Conservation (phyloP, 345 rosid genomes). For the Reutealis trisperma region DNA sequence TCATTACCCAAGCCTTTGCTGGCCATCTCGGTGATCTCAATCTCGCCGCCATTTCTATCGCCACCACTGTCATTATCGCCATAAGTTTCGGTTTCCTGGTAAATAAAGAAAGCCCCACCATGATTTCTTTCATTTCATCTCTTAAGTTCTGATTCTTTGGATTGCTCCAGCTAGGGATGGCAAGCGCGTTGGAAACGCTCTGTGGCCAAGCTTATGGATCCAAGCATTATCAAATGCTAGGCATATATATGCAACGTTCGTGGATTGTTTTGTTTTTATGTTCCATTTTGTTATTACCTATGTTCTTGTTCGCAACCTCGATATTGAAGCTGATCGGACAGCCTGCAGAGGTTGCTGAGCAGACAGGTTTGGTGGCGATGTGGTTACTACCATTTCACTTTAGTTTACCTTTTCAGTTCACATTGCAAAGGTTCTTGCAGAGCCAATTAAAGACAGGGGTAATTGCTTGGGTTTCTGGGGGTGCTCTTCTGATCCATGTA, state of each 20-base stretch:
- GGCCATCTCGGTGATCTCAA: constrained; percentile 51
- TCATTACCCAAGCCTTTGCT: constrained; percentile 49
- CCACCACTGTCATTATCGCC: constrained; percentile 50
- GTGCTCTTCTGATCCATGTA: constrained; percentile 43
- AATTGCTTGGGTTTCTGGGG: constrained; percentile 46
- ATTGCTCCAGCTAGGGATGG: constrained; percentile 50
- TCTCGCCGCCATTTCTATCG: constrained; percentile 63
- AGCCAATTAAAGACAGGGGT: constrained; percentile 54
- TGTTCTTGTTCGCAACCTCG: constrained; percentile 47
- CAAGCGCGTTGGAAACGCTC: constrained; percentile 57
- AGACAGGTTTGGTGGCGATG: constrained; percentile 47
- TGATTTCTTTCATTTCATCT: background rate
- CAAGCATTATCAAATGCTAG: constrained; percentile 43
- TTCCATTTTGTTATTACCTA: constrained; percentile 46
- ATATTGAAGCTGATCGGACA: constrained; percentile 55
- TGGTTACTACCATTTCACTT: constrained; percentile 63
- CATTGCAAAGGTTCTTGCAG: constrained; percentile 55
- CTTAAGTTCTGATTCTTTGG: background rate
- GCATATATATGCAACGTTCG: constrained; percentile 56
- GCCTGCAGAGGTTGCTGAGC: constrained; percentile 45
- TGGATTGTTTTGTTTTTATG: constrained; percentile 50
- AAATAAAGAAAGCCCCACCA: background rate
- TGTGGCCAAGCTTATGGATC: constrained; percentile 68
- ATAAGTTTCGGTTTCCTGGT: constrained; percentile 53
- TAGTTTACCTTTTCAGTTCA: constrained; percentile 59